Percentiles rank a stretch among this genome's conserved stretches.
Conservation (phyloP, 192 early-diverging fungal species). For the Coemansia sp. region DNA sequence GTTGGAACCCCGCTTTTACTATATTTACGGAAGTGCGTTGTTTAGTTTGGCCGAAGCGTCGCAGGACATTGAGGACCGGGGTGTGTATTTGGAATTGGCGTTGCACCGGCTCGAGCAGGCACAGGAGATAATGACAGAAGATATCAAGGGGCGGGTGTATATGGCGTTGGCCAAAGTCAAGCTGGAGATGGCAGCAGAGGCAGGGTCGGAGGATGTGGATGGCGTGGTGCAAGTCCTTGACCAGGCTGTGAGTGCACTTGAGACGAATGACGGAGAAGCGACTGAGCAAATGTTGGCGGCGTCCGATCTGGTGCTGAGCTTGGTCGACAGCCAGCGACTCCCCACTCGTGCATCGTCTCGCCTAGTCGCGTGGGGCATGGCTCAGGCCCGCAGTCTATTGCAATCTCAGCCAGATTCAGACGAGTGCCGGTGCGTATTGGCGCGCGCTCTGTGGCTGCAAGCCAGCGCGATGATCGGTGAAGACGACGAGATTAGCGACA, state of each 20-base stretch:
- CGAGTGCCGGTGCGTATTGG: conserved; percentile 13
- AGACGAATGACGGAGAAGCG: not conserved
- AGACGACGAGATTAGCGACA: conserved; percentile 23
- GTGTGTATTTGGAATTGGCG: conserved; percentile 38
- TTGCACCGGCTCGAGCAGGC: conserved; percentile 38
- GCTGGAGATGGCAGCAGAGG: conserved; percentile 22
- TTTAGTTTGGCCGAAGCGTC: conserved; percentile 46
- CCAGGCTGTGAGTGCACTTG: conserved; percentile 4
- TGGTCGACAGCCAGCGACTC: conserved; percentile 40
- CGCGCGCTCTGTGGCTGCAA: conserved; percentile 28
- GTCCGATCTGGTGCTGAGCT: conserved; percentile 31
- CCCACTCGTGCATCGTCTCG: not conserved
- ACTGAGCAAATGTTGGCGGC: conserved; percentile 14
- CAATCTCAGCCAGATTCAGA: not conserved
- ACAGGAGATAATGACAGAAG: conserved; percentile 6
- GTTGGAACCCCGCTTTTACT: conserved; percentile 55
- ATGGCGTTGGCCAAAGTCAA: conserved; percentile 29
- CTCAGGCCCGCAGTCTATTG: conserved; percentile 4
- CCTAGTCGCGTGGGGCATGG: conserved; percentile 33
- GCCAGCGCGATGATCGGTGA: conserved; percentile 31
- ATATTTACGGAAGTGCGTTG: conserved; percentile 59
- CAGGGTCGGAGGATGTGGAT: not conserved
- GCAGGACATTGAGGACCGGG: conserved; percentile 23
- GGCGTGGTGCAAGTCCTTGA: conserved; percentile 14
- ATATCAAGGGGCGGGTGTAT: conserved; percentile 19